Evolutionary conservation across 2,329 filamentous ascomycete genomes (phyloP).

Genomic region (Colletotrichum plurivorum): DNA sequence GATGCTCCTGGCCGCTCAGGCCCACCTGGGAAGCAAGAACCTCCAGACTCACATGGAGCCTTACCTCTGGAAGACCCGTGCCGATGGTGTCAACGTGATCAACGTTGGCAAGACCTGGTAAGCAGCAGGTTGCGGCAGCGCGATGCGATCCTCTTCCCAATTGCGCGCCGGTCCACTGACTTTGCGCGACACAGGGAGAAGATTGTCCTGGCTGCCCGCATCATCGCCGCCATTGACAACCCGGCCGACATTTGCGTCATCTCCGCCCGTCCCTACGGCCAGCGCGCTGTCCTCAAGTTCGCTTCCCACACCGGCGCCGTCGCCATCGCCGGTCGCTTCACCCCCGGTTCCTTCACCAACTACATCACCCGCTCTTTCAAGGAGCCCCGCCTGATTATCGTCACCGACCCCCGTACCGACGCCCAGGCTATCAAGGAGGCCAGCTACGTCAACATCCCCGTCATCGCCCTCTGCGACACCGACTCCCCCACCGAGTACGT

Average conservation of each 20-base stretch:
- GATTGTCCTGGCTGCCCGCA: conserved; percentile 97
- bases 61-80: conserved; percentile 99
- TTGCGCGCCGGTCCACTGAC: conserved; percentile 26
- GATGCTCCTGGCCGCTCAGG: conserved; percentile 97
- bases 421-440: conserved; percentile 99
- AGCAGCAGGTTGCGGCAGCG: conserved; percentile 51
- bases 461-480: conserved; percentile 98
- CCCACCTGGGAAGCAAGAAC: conserved; percentile 99
- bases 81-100: conserved; percentile 98
- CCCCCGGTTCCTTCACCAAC: conserved; percentile 99
- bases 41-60: conserved; percentile 99
- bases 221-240: conserved; percentile 99
- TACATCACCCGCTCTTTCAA: conserved; percentile 99
- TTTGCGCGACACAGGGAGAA: conserved; percentile 82
- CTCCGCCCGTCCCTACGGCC: conserved; percentile 98
- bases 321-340: conserved; percentile 99
- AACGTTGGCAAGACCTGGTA: conserved; percentile 99
- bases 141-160: neutral
- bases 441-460: conserved; percentile 99
- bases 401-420: conserved; percentile 99
- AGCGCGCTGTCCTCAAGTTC: conserved; percentile 99
- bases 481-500: conserved; percentile 99
- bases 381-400: conserved; percentile 99
- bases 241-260: conserved; percentile 99
- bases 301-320: conserved; percentile 97